A percentile compares a stretch with the other conserved stretches of the same genome.
These are phyloP conservation scores for Colletotrichum sp. DNA, from an alignment of 2,329 filamentous ascomycete species.

Conservation along the genomic window DNA sequence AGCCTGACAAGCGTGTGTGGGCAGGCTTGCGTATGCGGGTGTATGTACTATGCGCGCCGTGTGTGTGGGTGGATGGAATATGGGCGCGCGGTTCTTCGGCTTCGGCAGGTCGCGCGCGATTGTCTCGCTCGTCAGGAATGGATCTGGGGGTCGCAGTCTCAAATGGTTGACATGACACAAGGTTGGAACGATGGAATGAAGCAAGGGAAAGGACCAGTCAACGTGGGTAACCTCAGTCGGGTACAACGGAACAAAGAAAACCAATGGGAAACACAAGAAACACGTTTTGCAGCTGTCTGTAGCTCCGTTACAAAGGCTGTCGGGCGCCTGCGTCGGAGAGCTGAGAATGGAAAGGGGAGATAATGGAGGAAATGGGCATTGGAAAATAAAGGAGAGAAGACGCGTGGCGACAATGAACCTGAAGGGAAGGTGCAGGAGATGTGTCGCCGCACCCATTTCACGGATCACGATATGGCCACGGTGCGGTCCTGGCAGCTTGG, in stretches of 20 bases:
- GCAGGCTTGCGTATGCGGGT: conserved; percentile 4
- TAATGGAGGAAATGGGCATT: neutral
- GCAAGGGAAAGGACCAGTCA: neutral
- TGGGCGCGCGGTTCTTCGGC: neutral
- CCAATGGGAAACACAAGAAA: neutral
- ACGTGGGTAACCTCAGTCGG: neutral
- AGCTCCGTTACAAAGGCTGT: neutral
- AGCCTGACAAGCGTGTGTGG: neutral
- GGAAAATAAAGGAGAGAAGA: conserved; percentile 10
- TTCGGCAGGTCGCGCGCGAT: conserved; percentile 9
- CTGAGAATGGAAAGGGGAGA: neutral
- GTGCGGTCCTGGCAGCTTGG: neutral
- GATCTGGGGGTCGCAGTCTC: neutral
- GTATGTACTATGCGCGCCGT: neutral
- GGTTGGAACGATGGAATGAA: neutral
- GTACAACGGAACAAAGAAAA: neutral
- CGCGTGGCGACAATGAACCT: conserved; percentile 10
- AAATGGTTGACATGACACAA: neutral
- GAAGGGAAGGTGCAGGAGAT: neutral
- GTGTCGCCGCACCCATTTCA: neutral
- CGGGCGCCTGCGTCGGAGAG: conserved; percentile 5
- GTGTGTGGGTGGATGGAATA: neutral
- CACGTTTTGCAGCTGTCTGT: neutral
- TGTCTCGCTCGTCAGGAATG: conserved; percentile 1
- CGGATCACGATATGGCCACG: conserved; percentile 13